A percentile compares a stretch with the other conserved stretches of the same genome.
These are phyloP conservation scores for Trypanosomatidae sp. DNA, from an alignment of 208 protist species.

Conservation along the genomic window DNA sequence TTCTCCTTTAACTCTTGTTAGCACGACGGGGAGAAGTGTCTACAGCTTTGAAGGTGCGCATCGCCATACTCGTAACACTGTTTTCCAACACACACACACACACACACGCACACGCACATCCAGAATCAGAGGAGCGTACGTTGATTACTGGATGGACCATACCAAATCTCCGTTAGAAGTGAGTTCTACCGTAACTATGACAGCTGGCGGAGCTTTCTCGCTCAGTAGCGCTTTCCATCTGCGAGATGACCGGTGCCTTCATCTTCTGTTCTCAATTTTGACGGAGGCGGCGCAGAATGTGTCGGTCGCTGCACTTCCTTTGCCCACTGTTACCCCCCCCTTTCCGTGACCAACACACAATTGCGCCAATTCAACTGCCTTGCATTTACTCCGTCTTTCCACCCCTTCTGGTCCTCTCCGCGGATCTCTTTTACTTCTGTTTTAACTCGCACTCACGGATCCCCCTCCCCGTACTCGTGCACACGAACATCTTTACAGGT, in stretches of 20 bases:
- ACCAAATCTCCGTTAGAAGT: not conserved
- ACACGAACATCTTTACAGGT: not conserved
- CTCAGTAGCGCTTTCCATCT: not conserved
- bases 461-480: not conserved
- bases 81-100: not conserved
- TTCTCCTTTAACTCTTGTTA: not conserved
- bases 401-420: not conserved
- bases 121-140: not conserved
- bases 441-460: not conserved
- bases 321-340: not conserved
- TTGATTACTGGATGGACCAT: not conserved
- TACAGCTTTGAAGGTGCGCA: not conserved
- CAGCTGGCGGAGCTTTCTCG: not conserved
- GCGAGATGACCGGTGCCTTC: not conserved
- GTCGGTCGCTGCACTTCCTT: not conserved
- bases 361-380: not conserved
- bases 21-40: too few relatives aligned
- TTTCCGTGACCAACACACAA: not conserved
- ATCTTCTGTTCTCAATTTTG: not conserved
- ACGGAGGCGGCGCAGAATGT: not conserved
- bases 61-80: not conserved
- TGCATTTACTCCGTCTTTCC: not conserved
- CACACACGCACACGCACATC: not conserved
- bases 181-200: too few relatives aligned
- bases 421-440: not conserved